Base-by-base conservation (phyloP, 2,329 filamentous ascomycete genomes). In the Aspergillus transmontanensis region DNA sequence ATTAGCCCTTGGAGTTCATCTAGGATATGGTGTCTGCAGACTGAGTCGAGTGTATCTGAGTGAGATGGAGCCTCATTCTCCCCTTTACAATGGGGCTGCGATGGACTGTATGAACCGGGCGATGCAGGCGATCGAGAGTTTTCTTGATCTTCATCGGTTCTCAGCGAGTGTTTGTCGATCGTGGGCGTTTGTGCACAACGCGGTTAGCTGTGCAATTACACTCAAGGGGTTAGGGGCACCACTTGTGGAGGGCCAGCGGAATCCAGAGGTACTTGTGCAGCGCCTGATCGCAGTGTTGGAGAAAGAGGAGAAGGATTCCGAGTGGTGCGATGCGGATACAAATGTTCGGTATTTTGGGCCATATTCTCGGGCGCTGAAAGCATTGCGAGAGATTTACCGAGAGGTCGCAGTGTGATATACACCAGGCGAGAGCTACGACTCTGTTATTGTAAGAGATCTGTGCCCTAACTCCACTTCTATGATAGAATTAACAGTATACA, bases 121-220 rank as follows among this genome's bases (percentile, higher is more conserved):
- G 14, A 58, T 59, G 46, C 51, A 66, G 1, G 61, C 58, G 0
- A 41, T 69, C 6, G 61, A 66, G 34, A 39, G 56, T n/a, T 69
- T 69, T 45, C 51, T 69, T 7, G 68, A 68, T 14, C 41, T 68
- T 36, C 65, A 68, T 34, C 68, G 64, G 6, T 59, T 68, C 12
- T 66, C 68, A 0, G 56, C 66, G 1, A 46, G 36, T 4, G 63
- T 68, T 4, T 69, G 68, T 57, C 68, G 68, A 12, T 66, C 61
- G 2, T 70, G 67, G 64, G 66, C 67, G 7, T 70, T 69, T 51
- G 68, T 69, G n/a, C 68, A 70, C 19, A 70, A 68, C 53, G 62
- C 67, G 4, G 68, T 70, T n/a, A 69, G 68, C 57, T 68, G 67
- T 57, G 68, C 68, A 9, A 61, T 69, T 57, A 63, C 63, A 2